These are phyloP conservation scores for Penicillium herquei DNA, from an alignment of 495 filamentous ascomycete species.

Conservation along the genomic window DNA sequence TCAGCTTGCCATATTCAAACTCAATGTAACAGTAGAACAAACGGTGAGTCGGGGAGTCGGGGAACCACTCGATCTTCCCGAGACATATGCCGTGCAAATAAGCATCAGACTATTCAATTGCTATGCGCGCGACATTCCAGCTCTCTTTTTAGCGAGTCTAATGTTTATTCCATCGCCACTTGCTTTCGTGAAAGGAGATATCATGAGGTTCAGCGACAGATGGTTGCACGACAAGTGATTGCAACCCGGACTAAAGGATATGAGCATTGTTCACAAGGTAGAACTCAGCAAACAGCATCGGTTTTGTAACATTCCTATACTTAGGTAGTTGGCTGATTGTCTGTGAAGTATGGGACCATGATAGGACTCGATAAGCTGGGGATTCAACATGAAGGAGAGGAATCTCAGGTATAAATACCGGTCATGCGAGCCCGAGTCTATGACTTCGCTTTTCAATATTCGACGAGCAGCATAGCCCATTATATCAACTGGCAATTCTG, in stretches of 20 bases:
- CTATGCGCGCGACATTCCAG: background rate
- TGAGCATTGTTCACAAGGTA: background rate
- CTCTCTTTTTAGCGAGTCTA: background rate
- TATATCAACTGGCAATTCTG: no score
- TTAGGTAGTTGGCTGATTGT: no score
- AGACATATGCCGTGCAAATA: constrained; percentile 12
- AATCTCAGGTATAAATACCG: background rate
- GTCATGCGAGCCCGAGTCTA: background rate
- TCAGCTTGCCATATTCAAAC: background rate
- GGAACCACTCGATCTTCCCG: background rate
- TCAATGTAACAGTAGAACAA: constrained; percentile 23
- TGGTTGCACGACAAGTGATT: constrained; percentile 1
- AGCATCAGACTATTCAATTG: background rate
- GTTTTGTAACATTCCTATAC: no score
- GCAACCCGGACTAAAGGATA: background rate
- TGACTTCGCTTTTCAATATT: background rate
- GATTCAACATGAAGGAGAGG: no score
- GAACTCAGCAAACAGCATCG: no score
- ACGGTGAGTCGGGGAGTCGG: background rate
- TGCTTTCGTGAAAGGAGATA: background rate
- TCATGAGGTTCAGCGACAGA: background rate
- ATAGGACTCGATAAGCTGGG: no score
- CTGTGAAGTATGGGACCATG: no score
- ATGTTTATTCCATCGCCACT: background rate
- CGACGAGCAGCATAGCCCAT: background rate